Evolutionary conservation across 805 yeast genomes (phyloP), one percentile per base, ranked within the genome.

Genomic region (Ascoidea rubescens): DNA sequence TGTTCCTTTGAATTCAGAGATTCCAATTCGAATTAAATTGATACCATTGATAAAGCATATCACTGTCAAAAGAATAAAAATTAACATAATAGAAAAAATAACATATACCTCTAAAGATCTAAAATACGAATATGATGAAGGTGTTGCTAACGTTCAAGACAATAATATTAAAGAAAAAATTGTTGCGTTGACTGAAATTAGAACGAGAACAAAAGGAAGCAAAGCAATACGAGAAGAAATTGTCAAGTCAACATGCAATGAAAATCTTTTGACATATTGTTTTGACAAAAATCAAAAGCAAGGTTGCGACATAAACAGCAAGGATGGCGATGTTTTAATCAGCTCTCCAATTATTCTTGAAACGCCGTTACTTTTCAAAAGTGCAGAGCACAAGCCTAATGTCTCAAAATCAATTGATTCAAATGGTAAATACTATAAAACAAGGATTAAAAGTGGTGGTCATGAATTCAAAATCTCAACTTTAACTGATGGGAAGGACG

Each of bases 41-140:
- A 74, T 78, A 0, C 93, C 95, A 0, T 60, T 84, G 55, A 75
- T 73, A 4, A 84, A 85, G 63, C 75, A 77, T 51, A 72, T 86
- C 4, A 69, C 71, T 2, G 65, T 86, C 43, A 84, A 82, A 55
- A 69, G 90, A 57, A 71, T 86, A 50, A 77, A 79, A 54, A 73
- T 85, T 51, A 82, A 82, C 55, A 72, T 85, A 10, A 68, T 82
- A 53, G 93, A 86, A 61, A 74, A 80, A 54, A 74, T 83, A 6
- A 75, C 85, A 0, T 83, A 80, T 62, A 74, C 73, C 5, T 78
- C 87, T 6, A 78, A 75, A 54, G 77, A 77, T 58, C 62, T 75
- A 54, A 70, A 73, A 46, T 69, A 65, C 54, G 83, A 78, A 58
- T 73, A 71, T 51, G 86, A 82, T 50, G 77, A 74, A 45, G 77